phyloP scores from a whole-genome alignment of 2,329 filamentous ascomycete genomes.

The Talaromyces sp. region DNA sequence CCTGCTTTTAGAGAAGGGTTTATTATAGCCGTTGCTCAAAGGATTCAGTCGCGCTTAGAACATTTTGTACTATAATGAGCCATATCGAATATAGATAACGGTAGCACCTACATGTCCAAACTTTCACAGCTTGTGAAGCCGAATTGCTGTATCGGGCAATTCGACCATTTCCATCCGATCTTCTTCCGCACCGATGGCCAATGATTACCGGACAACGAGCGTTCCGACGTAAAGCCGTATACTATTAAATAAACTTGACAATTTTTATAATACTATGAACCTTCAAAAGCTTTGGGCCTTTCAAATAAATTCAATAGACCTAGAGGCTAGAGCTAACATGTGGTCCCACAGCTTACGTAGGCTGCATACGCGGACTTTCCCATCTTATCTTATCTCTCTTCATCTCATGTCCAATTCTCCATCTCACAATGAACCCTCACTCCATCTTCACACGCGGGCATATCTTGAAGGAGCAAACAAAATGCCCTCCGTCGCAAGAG shows the following conservation, averaged over 20 bases:
- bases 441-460: neutral
- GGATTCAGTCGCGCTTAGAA: neutral
- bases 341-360: neutral
- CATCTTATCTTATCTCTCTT: neutral
- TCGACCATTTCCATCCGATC: neutral
- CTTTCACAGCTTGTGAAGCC: too few relatives aligned
- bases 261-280: too few relatives aligned
- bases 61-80: neutral
- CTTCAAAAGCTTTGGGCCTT: too few relatives aligned
- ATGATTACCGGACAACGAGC: neutral
- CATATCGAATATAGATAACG: neutral
- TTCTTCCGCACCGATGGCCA: neutral
- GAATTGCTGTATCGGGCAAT: neutral
- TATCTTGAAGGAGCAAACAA: neutral
- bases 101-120: neutral
- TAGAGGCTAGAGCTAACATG: too few relatives aligned
- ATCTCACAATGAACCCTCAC: neutral
- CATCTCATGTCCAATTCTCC: neutral
- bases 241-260: too few relatives aligned
- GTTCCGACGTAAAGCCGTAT: neutral
- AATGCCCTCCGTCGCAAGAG: neutral
- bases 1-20: constrained; percentile 9
- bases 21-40: constrained; percentile 7
- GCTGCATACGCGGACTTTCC: neutral
- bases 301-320: too few relatives aligned